Conservation (phyloP, 805 yeast genomes). For the Metschnikowia matae region DNA sequence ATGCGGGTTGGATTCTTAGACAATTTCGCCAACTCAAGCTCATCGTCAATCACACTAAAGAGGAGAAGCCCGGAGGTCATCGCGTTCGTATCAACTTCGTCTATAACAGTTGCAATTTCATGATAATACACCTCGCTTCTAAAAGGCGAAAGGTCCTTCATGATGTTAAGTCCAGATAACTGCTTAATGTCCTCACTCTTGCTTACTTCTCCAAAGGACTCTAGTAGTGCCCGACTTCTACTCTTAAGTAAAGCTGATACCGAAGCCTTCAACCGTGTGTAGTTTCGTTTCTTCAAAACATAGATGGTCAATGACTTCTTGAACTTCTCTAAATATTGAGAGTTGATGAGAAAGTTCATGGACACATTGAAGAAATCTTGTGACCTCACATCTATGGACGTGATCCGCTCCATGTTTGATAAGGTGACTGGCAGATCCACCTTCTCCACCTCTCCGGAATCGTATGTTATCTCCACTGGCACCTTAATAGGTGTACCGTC, state of each 20-base stretch:
- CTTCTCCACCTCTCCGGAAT: slow-evolving; percentile 32
- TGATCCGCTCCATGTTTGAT: slow-evolving; percentile 53
- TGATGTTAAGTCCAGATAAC: slow-evolving; percentile 22
- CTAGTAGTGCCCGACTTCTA: slow-evolving; percentile 29
- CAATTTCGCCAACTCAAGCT: slow-evolving; percentile 46
- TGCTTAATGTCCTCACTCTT: slow-evolving; percentile 23
- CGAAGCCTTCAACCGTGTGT: slow-evolving; percentile 33
- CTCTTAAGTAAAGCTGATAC: slow-evolving; percentile 32
- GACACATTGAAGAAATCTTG: slow-evolving; percentile 51
- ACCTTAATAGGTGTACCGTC: slow-evolving; percentile 52
- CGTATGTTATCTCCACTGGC: slow-evolving; percentile 37
- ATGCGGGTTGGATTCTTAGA: slow-evolving; percentile 38
- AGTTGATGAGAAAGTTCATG: slow-evolving; percentile 40
- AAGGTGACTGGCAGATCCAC: slow-evolving; percentile 62
- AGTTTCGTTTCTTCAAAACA: slow-evolving; percentile 46
- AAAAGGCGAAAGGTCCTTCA: slow-evolving; percentile 22
- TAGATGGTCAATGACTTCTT: slow-evolving; percentile 44
- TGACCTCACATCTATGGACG: slow-evolving; percentile 43
- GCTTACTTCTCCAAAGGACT: slow-evolving; percentile 22
- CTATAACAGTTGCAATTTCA: slow-evolving; percentile 21
- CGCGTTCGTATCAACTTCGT: slow-evolving; percentile 16
- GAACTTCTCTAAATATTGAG: slow-evolving; percentile 42
- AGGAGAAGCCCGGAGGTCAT: slow-evolving; percentile 38
- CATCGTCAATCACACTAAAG: slow-evolving; percentile 47
- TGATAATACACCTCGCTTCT: slow-evolving; percentile 30